phyloP scores from a whole-genome alignment of 371 early-diverging fungal species.

The Mucor piriformis region DNA sequence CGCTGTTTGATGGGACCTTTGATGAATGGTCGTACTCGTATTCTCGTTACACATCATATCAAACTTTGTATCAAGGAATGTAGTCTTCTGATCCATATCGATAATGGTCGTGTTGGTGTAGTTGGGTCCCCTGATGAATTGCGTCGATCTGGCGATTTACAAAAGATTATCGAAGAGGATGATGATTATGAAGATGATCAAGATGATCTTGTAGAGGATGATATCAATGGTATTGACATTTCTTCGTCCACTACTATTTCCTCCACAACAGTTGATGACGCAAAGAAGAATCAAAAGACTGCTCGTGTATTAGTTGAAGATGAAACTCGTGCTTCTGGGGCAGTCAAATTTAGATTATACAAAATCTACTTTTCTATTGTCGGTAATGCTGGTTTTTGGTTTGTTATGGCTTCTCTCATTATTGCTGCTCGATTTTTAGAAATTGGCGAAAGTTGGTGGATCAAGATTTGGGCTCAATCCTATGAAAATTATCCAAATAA shows the following conservation, averaged over 20 bases:
- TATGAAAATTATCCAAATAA: slow-evolving; percentile 12
- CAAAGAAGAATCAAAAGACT: slow-evolving; percentile 15
- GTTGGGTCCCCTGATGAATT: slow-evolving; percentile 53
- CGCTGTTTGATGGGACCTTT: slow-evolving; percentile 68
- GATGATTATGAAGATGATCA: slow-evolving; percentile 5
- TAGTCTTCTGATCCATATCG: slow-evolving; percentile 14
- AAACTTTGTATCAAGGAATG: slow-evolving; percentile 65
- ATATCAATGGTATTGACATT: not conserved
- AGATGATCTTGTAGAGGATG: slow-evolving; percentile 2
- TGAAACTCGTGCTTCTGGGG: slow-evolving; percentile 48
- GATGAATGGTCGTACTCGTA: slow-evolving; percentile 74
- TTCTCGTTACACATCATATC: slow-evolving; percentile 88
- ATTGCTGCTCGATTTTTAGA: slow-evolving; percentile 45
- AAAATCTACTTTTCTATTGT: slow-evolving; percentile 61
- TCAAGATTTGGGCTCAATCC: slow-evolving; percentile 31
- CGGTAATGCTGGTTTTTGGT: slow-evolving; percentile 64
- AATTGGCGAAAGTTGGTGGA: slow-evolving; percentile 44
- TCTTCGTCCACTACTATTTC: not conserved
- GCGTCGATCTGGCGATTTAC: slow-evolving; percentile 27
- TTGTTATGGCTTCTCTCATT: slow-evolving; percentile 42
- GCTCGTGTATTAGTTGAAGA: slow-evolving; percentile 48
- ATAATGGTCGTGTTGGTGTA: slow-evolving; percentile 55
- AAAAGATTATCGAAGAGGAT: slow-evolving; percentile 19
- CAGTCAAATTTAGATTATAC: slow-evolving; percentile 63
- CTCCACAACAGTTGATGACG: not conserved